phyloP scores from a whole-genome alignment of 805 yeast genomes.

The Candida nitratophila region DNA sequence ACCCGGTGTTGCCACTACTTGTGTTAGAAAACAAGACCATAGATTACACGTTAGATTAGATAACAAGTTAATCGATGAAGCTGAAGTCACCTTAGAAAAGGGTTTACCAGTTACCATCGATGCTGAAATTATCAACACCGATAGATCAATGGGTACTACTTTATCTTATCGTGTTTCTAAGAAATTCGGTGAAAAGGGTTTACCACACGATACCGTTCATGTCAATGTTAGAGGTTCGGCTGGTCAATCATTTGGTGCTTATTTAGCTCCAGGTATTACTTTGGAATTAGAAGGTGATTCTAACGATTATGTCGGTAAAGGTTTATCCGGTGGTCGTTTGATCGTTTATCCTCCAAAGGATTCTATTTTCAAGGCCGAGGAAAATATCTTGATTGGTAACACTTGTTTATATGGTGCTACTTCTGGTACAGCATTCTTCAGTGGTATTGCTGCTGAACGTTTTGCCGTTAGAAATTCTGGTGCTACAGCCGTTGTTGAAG shows the following conservation, averaged over 20 bases:
- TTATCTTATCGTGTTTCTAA: constrained; percentile 91
- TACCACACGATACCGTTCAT: constrained; percentile 94
- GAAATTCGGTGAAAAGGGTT: constrained; percentile 84
- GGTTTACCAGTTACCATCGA: constrained; percentile 96
- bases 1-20: constrained; percentile 93
- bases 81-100: constrained; percentile 89
- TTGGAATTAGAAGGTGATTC: constrained; percentile 95
- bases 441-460: constrained; percentile 98
- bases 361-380: constrained; percentile 85
- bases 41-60: constrained; percentile 88
- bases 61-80: constrained; percentile 92
- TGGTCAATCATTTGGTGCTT: constrained; percentile 98
- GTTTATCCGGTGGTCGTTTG: constrained; percentile 90
- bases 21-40: constrained; percentile 91
- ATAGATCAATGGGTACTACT: constrained; percentile 93
- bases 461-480: constrained; percentile 98
- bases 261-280: constrained; percentile 92
- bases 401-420: constrained; percentile 98
- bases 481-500: constrained; percentile 94
- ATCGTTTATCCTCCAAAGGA: constrained; percentile 87
- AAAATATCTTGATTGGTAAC: constrained; percentile 93
- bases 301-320: constrained; percentile 97
- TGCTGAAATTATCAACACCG: constrained; percentile 90
- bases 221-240: constrained; percentile 90
- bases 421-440: constrained; percentile 84